Conservation (phyloP, 1,284 basidiomycete species). For the Mycosarcoma mackinlayi region DNA sequence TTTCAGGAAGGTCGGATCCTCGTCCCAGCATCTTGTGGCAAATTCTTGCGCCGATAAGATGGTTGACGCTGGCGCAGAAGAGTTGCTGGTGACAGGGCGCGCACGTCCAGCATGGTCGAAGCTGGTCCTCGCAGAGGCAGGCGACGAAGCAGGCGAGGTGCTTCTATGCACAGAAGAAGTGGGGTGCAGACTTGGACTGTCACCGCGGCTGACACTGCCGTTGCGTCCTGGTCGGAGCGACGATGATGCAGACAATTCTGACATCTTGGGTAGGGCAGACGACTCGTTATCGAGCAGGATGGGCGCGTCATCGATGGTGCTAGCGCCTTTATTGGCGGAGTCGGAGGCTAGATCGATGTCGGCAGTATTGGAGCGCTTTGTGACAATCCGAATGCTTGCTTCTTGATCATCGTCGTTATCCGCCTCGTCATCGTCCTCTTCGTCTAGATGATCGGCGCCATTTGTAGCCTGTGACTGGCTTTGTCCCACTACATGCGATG, state of each 20-base stretch:
- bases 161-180: conserved; percentile 18
- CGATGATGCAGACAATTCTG: conserved; percentile 17
- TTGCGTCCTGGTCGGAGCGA: conserved; percentile 24
- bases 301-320: conserved; percentile 21
- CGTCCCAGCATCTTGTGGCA: conserved; percentile 84
- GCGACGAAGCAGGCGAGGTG: conserved; percentile 23
- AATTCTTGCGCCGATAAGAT: conserved; percentile 70
- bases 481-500: background rate
- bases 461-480: background rate
- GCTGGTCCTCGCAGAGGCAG: conserved; percentile 29
- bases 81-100: conserved; percentile 9
- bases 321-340: too few relatives aligned
- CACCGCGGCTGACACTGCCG: too few relatives aligned
- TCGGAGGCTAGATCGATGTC: conserved; percentile 10
- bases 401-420: conserved; percentile 14
- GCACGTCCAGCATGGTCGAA: conserved; percentile 12
- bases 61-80: conserved; percentile 2
- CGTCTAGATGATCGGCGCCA: background rate
- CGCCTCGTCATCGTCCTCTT: background rate
- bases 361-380: conserved; percentile 22
- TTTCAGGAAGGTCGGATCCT: conserved; percentile 83
- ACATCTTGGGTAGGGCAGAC: conserved; percentile 21
- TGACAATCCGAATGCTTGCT: conserved; percentile 50
- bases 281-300: conserved; percentile 16
- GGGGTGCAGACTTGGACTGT: conserved; percentile 23